These are phyloP conservation scores for Gonium pectorale DNA, from an alignment of 139 green algal species.

Conservation along the genomic window DNA sequence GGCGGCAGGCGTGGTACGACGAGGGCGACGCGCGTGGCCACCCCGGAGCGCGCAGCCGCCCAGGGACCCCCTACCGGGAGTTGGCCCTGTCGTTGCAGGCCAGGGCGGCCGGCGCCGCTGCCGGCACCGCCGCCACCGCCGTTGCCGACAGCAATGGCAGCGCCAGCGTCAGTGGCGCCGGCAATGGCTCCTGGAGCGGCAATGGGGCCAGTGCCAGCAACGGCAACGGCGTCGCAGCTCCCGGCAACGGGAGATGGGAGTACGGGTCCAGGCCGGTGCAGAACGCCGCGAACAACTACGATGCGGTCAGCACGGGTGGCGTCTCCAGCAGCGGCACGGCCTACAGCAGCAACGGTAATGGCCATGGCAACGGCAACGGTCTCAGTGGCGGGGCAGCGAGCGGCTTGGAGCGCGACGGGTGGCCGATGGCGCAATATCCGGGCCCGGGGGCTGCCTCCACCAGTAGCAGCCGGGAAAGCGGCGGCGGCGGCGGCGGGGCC, in stretches of 20 bases:
- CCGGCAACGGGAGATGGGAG: too few relatives aligned
- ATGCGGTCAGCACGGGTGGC: too few relatives aligned
- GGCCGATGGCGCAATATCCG: too few relatives aligned
- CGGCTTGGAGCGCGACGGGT: too few relatives aligned
- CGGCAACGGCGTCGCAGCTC: neutral
- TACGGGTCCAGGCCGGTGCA: too few relatives aligned
- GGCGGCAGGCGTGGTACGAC: conserved; percentile 56
- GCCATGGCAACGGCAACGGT: neutral
- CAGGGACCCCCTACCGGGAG: neutral
- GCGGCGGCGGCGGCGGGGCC: neutral
- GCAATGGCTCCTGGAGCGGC: neutral
- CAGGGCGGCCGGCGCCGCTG: neutral
- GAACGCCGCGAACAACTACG: too few relatives aligned
- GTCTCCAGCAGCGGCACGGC: too few relatives aligned
- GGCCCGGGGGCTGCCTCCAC: neutral
- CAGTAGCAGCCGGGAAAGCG: neutral
- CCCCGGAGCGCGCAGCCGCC: conserved; percentile 38
- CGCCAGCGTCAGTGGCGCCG: neutral
- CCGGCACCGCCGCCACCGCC: too few relatives aligned
- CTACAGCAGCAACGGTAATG: conserved; percentile 17
- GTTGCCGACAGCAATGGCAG: neutral
- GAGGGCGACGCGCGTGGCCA: conserved; percentile 53
- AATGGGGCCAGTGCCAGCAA: neutral
- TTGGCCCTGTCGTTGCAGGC: neutral
- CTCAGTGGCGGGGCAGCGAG: too few relatives aligned